Evolutionary conservation across 225 moss, liverwort and hornwort species (phyloP), one percentile per base, ranked within the genome.

Genomic region (Pseudoscleropodium purum): DNA sequence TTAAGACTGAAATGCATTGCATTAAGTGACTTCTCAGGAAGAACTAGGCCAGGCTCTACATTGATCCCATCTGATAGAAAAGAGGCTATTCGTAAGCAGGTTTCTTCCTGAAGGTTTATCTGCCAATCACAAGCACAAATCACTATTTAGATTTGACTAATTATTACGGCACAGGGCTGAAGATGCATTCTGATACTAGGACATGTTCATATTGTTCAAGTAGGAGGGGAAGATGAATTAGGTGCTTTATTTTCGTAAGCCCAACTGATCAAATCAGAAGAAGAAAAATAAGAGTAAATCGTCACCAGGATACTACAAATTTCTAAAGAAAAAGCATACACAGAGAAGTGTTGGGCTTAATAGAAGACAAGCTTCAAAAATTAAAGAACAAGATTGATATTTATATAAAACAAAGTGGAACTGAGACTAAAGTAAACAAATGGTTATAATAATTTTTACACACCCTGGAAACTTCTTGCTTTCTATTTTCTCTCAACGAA

Each of bases 71-170:
- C 99, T 15, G 97, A 96, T 86, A 99, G 89, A 87, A 99, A 99
- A 65, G 99, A 99, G 76, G 99, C 97, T 92, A 99, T 94, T 82
- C 96, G 95, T 87, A 96, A 92, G 89, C 99, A 99, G 78, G 99
- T 96, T 90, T 92, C 96, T 91, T 97, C 99, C 79, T 97, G 99
- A 60, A 99, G 94, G 90, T 96, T 97, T 77, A 99, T 97, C 99
- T 99, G 96, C 74, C 84, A 88, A 41, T 54, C 79, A 86, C 66
- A 89, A 90, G 89, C 52, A 62, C 84, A 89, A 30, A 63, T 84
- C 83, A 82, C 76, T 77, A 65, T 57, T 88, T 47, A 91, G 80
- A 90, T 16, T 45, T 37, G 74, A 68, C 13, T 79, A 62, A 83
- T 75, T 57, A 87, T 13, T 49, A 27, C 30, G 39, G 75, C 36